Conservation (phyloP, 208 protist genomes). For the Leishmania turanica region DNA sequence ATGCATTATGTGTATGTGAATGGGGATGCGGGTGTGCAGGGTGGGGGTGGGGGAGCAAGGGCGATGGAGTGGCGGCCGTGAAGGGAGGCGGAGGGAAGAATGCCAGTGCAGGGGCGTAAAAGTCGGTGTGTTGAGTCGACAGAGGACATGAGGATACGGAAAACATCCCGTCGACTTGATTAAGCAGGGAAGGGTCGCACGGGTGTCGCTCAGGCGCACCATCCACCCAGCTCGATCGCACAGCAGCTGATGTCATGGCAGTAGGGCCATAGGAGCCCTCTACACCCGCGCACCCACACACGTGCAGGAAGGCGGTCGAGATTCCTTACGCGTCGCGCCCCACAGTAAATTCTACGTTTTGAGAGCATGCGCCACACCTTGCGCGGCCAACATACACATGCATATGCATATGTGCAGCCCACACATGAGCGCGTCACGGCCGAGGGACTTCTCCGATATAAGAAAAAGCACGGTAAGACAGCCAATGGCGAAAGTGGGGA, state of each 20-base stretch:
- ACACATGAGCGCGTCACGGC: not conserved
- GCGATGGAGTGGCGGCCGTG: not conserved
- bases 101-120: not conserved
- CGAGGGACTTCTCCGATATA: not conserved
- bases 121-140: slow-evolving; percentile 4
- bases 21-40: not conserved
- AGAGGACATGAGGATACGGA: not conserved
- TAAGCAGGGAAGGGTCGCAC: not conserved
- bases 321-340: not conserved
- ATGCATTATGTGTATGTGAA: not conserved
- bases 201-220: not conserved
- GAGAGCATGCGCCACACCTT: not conserved
- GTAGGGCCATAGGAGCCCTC: not conserved
- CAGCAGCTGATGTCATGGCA: not conserved
- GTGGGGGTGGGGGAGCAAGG: not conserved
- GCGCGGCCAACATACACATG: not conserved
- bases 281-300: not conserved
- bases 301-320: not conserved
- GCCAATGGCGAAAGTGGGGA: not conserved
- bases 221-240: not conserved
- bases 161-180: not conserved
- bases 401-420: not conserved
- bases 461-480: not conserved
- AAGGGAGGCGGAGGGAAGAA: not conserved
- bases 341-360: not conserved